Base-by-base conservation (phyloP, 208 protist species). In the Kentomonas sorsogonicus region DNA sequence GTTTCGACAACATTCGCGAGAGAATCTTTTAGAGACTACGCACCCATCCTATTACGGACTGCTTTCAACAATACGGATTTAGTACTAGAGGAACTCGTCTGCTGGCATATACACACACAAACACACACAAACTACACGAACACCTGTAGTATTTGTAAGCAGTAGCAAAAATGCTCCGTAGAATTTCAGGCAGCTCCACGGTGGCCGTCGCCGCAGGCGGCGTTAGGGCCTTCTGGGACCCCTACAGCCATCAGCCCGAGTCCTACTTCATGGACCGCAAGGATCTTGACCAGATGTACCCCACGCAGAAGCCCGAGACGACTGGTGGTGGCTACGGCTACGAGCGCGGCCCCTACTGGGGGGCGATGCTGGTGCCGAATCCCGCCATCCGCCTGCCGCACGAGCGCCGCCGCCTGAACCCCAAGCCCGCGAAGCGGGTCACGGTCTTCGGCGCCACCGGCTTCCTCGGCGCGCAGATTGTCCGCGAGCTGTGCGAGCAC, bases 251-350 rank as follows among this genome's bases (percentile, higher is more conserved):
- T 62, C 89, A 95, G 64, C 66, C 84, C 11, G 85, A 95, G 74
- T 95, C 85, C 22, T 80, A 89, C 73, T 95, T 91, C 41, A 68
- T 95, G 60, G 89, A 95, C 47, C 74, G 89, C 23, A 95, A 95
- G 59, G 89, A 95, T 70, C 60, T 95, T 7, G 61, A 79, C 36
- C 85, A 93, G 61, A 95, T 95, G 86, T 95, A 95, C 72, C 89
- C 89, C 44, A 95, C 89, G 1, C 72, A 74, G 23, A 95, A 95
- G 60, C 89, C 85, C 25, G 78, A 79, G 57, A 93, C 85, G 13
- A 93, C 89, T 0, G 89, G 81, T 68, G 89, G 89, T 77, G 85
- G 80, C 30, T 95, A 88, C 51, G 89, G 89, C 41, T 95, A 95
- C 56, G 85, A 92, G 63, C 84, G 89, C 1, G 85, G 85, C 20